These are phyloP conservation scores for Dysphania ambrosioides DNA, from an alignment of 148 eudicot genomes.

Conservation along the genomic window DNA sequence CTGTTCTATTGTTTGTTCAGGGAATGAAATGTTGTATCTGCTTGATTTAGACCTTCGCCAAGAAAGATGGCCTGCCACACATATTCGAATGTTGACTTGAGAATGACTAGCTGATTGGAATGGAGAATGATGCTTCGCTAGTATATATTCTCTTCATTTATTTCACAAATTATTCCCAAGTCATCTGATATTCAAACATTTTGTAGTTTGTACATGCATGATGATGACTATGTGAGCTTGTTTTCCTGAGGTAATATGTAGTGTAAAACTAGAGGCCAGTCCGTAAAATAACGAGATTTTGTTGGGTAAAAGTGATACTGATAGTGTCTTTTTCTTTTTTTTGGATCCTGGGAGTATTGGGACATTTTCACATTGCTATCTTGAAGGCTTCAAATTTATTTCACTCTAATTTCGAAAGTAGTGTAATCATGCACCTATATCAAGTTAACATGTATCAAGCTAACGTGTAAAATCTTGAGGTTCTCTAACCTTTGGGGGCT, in stretches of 20 bases:
- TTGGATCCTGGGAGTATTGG: not conserved
- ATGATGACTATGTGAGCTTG: slow-evolving; percentile 7
- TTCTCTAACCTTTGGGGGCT: not conserved
- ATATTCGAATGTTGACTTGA: not conserved
- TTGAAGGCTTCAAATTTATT: too few species aligned
- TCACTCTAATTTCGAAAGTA: not conserved
- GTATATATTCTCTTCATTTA: not conserved
- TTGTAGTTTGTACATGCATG: slow-evolving; percentile 10
- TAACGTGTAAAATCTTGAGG: too few species aligned
- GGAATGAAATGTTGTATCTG: slow-evolving; percentile 13
- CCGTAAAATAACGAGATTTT: not conserved
- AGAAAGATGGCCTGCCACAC: slow-evolving; percentile 4
- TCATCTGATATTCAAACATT: not conserved
- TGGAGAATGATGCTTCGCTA: not conserved
- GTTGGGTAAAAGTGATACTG: not conserved
- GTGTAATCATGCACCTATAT: not conserved
- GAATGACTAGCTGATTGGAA: slow-evolving; percentile 10
- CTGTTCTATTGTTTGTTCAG: slow-evolving; percentile 17
- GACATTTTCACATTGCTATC: not conserved
- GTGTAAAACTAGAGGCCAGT: not conserved
- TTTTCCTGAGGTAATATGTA: not conserved
- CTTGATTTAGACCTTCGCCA: not conserved
- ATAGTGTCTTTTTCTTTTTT: not conserved
- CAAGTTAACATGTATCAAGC: not conserved
- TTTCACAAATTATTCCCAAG: not conserved